These are phyloP conservation scores for Zygosaccharomyces pseudorouxii DNA, from an alignment of 805 yeast species.

Conservation along the genomic window DNA sequence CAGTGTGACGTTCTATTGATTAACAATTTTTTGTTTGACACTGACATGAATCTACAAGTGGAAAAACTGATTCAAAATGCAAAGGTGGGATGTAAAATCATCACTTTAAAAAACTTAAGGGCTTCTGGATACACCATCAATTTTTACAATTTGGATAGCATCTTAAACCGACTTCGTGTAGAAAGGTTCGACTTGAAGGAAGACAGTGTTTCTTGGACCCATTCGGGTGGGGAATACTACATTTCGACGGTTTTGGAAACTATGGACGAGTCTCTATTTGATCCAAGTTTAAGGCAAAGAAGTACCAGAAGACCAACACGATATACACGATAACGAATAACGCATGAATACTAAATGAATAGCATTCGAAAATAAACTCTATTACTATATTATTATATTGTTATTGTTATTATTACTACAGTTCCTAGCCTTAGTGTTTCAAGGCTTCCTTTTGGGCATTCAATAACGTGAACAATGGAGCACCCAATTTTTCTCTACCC, in stretches of 20 bases:
- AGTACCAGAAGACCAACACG: constrained; percentile 18
- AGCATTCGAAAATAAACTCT: neutral
- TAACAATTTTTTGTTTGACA: constrained; percentile 80
- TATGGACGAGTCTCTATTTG: constrained; percentile 34
- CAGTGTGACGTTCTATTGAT: constrained; percentile 69
- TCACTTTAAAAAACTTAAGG: constrained; percentile 73
- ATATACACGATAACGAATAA: constrained; percentile 24
- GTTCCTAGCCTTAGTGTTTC: constrained; percentile 15
- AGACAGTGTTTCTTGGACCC: constrained; percentile 85
- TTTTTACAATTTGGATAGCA: constrained; percentile 47
- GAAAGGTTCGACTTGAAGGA: constrained; percentile 58
- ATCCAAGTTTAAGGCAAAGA: constrained; percentile 25
- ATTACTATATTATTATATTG: neutral
- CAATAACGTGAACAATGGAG: constrained; percentile 85
- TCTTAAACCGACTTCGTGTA: constrained; percentile 62
- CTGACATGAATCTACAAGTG: constrained; percentile 63
- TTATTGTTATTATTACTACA: neutral
- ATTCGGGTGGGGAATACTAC: constrained; percentile 69
- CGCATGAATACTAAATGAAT: neutral
- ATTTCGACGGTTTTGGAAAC: constrained; percentile 59
- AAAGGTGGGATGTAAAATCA: constrained; percentile 70
- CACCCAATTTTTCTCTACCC: constrained; percentile 82
- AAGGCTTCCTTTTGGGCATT: constrained; percentile 67
- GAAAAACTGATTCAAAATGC: constrained; percentile 59
- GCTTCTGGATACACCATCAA: constrained; percentile 66